Evolutionary conservation across 176 grass and related monocot species (phyloP).

Genomic region (Echinochloa phyllopogon): DNA sequence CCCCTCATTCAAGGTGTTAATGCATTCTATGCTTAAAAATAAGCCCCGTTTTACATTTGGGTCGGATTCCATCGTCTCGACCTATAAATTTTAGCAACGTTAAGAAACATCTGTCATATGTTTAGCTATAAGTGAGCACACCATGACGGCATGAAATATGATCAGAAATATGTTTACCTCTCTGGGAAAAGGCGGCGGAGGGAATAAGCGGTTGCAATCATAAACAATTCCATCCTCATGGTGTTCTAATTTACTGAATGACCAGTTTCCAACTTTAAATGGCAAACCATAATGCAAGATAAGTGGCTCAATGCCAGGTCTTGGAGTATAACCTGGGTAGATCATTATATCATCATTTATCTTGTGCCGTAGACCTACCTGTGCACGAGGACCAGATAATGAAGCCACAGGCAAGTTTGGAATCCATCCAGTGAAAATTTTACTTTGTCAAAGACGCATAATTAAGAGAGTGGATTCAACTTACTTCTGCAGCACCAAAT

Average conservation of each 20-base stretch:
- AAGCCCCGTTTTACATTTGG: constrained; percentile 72
- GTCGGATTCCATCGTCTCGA: constrained; percentile 84
- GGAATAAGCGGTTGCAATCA: constrained; percentile 91
- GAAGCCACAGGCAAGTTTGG: constrained; percentile 14
- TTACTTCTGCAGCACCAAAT: constrained; percentile 98
- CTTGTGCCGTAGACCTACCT: constrained; percentile 92
- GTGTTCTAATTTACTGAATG: constrained; percentile 92
- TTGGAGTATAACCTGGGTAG: constrained; percentile 95
- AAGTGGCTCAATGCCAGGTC: constrained; percentile 74
- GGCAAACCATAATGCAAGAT: constrained; percentile 91
- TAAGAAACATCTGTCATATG: neutral
- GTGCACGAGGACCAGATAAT: constrained; percentile 43
- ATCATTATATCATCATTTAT: constrained; percentile 99
- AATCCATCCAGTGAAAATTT: constrained; percentile 27
- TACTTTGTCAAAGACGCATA: constrained; percentile 23
- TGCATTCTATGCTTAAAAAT: constrained; percentile 92
- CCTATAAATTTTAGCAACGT: constrained; percentile 54
- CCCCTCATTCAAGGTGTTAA: constrained; percentile 97
- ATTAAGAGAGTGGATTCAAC: constrained; percentile 27
- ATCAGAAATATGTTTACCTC: constrained; percentile 61
- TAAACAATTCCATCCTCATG: constrained; percentile 90
- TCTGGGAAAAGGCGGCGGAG: constrained; percentile 83
- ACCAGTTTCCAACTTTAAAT: constrained; percentile 98
- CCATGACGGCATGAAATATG: constrained; percentile 9
- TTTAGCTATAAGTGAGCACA: constrained; percentile 5